phyloP scores from a whole-genome alignment of 225 moss, liverwort and hornwort species.

The Anthoceros angustus region DNA sequence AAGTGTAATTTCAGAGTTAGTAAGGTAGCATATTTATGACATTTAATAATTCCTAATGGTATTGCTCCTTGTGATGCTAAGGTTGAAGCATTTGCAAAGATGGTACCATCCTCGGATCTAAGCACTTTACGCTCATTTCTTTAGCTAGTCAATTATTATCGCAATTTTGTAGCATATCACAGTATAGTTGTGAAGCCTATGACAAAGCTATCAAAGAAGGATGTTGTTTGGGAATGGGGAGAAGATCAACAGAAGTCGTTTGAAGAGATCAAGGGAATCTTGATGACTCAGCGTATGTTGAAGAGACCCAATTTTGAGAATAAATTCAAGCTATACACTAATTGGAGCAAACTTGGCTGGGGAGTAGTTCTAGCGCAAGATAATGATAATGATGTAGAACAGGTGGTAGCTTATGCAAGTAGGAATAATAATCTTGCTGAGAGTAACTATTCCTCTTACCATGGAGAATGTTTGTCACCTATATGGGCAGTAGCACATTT shows the following conservation, averaged over 20 bases:
- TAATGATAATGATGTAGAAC: conserved; percentile 4
- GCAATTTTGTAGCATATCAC: no score
- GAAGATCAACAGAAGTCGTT: conserved; percentile 9
- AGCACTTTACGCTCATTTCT: no score
- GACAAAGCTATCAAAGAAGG: conserved; percentile 1
- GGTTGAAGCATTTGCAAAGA: no score
- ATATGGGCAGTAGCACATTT: conserved; percentile 11
- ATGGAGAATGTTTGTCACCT: conserved; percentile 13
- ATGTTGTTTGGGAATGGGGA: conserved; percentile 8
- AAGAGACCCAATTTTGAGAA: neutral
- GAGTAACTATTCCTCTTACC: conserved; percentile 9
- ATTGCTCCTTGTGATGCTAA: no score
- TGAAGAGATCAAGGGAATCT: conserved; percentile 6
- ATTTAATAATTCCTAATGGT: no score
- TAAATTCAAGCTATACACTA: neutral
- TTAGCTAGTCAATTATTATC: no score
- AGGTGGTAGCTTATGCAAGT: conserved; percentile 13
- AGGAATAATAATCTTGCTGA: conserved; percentile 8
- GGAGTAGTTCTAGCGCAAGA: conserved; percentile 6
- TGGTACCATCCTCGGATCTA: no score
- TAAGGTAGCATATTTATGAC: no score
- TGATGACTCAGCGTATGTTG: conserved; percentile 3
- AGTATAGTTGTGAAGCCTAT: conserved; percentile 6
- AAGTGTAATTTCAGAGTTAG: no score
- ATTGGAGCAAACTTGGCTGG: conserved; percentile 7